These are phyloP conservation scores for Aquilaria malaccensis DNA, from an alignment of 345 rosid species.

Conservation along the genomic window DNA sequence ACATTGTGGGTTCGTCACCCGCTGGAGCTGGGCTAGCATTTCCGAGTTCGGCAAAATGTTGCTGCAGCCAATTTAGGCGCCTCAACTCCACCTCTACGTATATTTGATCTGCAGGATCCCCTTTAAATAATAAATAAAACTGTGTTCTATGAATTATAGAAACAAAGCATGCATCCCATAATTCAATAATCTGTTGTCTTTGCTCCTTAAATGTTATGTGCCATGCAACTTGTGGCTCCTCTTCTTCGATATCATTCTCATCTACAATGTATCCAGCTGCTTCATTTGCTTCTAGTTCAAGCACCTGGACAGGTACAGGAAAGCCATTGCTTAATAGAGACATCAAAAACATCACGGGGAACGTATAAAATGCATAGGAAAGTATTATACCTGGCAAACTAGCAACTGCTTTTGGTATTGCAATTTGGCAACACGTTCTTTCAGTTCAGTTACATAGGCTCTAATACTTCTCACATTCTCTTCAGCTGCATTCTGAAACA, in stretches of 20 bases:
- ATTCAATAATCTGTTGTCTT: conserved; percentile 86
- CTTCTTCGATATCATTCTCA: conserved; percentile 38
- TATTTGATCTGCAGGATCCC: conserved; percentile 95
- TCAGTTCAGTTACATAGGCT: conserved; percentile 86
- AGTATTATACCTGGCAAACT: conserved; percentile 74
- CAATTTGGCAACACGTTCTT: conserved; percentile 93
- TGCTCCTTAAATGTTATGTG: conserved; percentile 74
- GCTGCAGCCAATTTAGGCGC: conserved; percentile 91
- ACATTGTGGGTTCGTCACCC: conserved; percentile 65
- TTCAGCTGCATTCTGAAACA: conserved; percentile 99
- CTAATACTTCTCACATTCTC: conserved; percentile 96
- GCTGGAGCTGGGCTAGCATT: conserved; percentile 73
- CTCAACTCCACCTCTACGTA: conserved; percentile 98
- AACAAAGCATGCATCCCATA: conserved; percentile 86
- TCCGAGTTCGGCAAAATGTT: conserved; percentile 85
- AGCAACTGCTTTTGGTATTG: conserved; percentile 99
- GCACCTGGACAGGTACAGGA: conserved; percentile 46
- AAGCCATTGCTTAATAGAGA: neutral
- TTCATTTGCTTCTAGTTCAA: conserved; percentile 95
- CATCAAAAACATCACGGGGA: neutral
- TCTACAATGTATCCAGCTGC: conserved; percentile 71
- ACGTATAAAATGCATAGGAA: neutral
- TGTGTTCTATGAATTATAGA: conserved; percentile 95
- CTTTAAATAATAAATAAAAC: conserved; percentile 85
- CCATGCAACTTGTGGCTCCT: conserved; percentile 75